Conservation (phyloP, 1,284 basidiomycete species). For the Pseudomicrostroma phylloplanum region DNA sequence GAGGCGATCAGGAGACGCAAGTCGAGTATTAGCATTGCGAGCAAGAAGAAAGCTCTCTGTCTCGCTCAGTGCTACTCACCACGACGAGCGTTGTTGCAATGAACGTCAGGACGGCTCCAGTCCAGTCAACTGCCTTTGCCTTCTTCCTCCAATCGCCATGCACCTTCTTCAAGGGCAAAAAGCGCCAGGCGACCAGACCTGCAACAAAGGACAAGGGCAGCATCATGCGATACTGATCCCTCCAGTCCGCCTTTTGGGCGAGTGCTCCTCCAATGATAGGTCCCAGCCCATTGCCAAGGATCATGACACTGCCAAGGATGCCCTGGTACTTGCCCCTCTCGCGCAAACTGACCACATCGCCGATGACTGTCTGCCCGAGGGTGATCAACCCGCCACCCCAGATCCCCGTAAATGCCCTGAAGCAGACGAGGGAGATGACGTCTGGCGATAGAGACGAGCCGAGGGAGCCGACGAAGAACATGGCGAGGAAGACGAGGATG, state of each 20-base stretch:
- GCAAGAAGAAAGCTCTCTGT: too few relatives aligned
- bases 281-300: conserved; percentile 27
- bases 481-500: conserved; percentile 8
- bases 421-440: conserved; percentile 59
- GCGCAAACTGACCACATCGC: conserved; percentile 24
- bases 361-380: conserved; percentile 51
- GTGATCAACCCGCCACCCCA: conserved; percentile 66
- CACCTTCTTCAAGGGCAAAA: conserved; percentile 30
- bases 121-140: conserved; percentile 24
- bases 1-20: too few relatives aligned
- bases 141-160: conserved; percentile 23
- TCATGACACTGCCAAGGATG: conserved; percentile 28
- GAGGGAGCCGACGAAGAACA: conserved; percentile 18
- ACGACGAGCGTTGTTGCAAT: conserved; percentile 22
- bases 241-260: conserved; percentile 17
- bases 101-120: conserved; percentile 24
- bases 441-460: conserved; percentile 12
- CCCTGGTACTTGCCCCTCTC: conserved; percentile 32
- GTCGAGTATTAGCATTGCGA: too few relatives aligned
- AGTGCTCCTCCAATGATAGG: conserved; percentile 32
- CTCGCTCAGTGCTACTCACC: conserved; percentile 39
- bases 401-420: conserved; percentile 63
- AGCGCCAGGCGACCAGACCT: not conserved
- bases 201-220: conserved; percentile 25
- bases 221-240: conserved; percentile 32